Base-by-base conservation (phyloP, 345 rosid species). In the Nasturtium officinale region DNA sequence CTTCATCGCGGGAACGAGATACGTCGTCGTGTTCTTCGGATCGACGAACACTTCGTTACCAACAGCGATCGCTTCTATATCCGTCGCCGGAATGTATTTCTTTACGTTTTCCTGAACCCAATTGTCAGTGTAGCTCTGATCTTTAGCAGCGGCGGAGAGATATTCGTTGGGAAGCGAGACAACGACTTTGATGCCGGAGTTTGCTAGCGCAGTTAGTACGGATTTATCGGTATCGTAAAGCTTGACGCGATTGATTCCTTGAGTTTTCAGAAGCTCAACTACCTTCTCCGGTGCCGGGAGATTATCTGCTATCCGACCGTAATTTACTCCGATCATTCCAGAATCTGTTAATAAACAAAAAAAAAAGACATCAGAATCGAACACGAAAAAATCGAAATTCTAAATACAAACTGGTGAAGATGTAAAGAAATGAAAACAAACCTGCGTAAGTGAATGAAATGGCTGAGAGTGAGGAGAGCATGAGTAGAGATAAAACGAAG, bases 11-110 rank as follows among this genome's bases (percentile, higher is more conserved):
- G 96, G 85, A 0, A 95, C 93, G 47, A 95, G 90, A 69, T 25
- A 86, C 37, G 35, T 13, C 9, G 91, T 91, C 5, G 87, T 90
- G 83, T 91, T 87, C 2, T 79, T 82, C 0, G 91, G 88, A 67
- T 87, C 97, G 46, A 77, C 97, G 62, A 95, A 91, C 1, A 91
- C 96, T 69, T 95, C 99, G 61, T 95, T 95, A 0, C 99, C 99
- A 0, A 95, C 89, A 1, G 96, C 93, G 55, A 95, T 82, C 37
- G 96, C 90, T 82, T 85, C 92, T 43, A 95, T 88, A 32, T 78
- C 55, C 15, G 97, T 87, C 17, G 82, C 68, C 0, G 96, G 98
- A 33, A 79, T 74, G 82, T 81, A 86, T 2, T 82, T 78, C 20
- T 82, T 67, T 21, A 95, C 76, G 78, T 83, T 91, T 48, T 84